Evolutionary conservation across 2,329 filamentous ascomycete species (phyloP).

Genomic region (Cercospora canescens): DNA sequence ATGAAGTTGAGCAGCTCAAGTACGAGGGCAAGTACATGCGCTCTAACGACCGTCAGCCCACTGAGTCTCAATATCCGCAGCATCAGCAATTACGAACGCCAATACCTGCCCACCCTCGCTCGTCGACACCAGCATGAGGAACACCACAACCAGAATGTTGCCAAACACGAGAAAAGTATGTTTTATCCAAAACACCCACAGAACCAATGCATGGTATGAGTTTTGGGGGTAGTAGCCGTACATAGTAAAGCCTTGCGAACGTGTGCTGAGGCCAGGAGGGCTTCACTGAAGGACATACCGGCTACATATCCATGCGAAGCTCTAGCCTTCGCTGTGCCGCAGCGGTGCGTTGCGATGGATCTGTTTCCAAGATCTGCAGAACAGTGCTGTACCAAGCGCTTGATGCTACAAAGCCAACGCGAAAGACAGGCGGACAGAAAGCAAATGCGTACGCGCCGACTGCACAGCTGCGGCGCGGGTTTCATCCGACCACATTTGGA

Average conservation of each 20-base stretch:
- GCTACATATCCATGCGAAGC: neutral
- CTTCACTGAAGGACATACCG: neutral
- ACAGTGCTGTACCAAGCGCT: neutral
- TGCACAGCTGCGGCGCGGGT: neutral
- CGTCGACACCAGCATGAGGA: slow-evolving; percentile 4
- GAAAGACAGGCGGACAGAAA: neutral
- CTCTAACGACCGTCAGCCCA: slow-evolving; percentile 9
- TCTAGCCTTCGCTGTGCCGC: neutral
- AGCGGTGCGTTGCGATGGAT: neutral
- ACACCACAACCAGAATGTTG: slow-evolving; percentile 5
- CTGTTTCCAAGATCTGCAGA: neutral
- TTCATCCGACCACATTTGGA: neutral
- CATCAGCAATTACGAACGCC: neutral
- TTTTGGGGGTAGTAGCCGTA: slow-evolving; percentile 6
- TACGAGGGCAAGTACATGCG: slow-evolving; percentile 1
- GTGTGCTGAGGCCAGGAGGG: neutral
- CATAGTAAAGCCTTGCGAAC: neutral
- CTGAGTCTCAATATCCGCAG: neutral
- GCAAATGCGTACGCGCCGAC: neutral
- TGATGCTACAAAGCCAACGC: slow-evolving; percentile 1
- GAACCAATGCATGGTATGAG: slow-evolving; percentile 4
- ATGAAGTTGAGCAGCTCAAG: slow-evolving; percentile 14
- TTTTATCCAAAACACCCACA: slow-evolving; percentile 15
- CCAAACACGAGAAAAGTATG: slow-evolving; percentile 10
- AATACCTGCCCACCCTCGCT: neutral